Conservation (phyloP, 2,329 filamentous ascomycete species). For the Pseudogymnoascus sp. region DNA sequence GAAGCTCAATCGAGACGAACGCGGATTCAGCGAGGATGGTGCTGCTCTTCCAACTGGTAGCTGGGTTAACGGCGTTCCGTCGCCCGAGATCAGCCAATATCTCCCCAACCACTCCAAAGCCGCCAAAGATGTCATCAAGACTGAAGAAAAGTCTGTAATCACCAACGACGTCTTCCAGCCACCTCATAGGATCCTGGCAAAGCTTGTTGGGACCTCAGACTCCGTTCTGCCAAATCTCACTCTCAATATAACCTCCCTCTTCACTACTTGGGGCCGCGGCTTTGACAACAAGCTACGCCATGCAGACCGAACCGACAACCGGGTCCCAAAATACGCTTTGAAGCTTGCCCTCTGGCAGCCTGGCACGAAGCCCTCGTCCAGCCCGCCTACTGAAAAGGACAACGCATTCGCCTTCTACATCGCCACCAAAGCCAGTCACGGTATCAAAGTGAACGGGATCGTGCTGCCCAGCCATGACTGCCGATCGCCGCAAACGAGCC, state of each 20-base stretch:
- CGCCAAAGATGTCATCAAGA: background rate
- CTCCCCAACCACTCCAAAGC: background rate
- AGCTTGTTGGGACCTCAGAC: slow-evolving; percentile 55
- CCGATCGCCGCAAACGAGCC: slow-evolving; percentile 43
- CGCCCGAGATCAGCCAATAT: background rate
- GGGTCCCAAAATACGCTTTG: slow-evolving; percentile 75
- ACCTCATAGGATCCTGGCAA: slow-evolving; percentile 48
- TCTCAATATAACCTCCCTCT: slow-evolving; percentile 56
- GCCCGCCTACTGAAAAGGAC: slow-evolving; percentile 39
- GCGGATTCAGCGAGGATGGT: slow-evolving; percentile 18
- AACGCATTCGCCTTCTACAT: slow-evolving; percentile 54
- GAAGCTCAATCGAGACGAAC: slow-evolving; percentile 26
- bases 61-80: slow-evolving; percentile 6
- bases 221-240: slow-evolving; percentile 58
- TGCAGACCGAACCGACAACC: slow-evolving; percentile 52
- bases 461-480: slow-evolving; percentile 50
- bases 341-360: slow-evolving; percentile 68
- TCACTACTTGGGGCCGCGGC: slow-evolving; percentile 72
- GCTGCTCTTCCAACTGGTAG: background rate
- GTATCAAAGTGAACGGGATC: slow-evolving; percentile 71
- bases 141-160: background rate
- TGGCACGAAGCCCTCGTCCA: slow-evolving; percentile 54
- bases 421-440: slow-evolving; percentile 68
- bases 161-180: slow-evolving; percentile 21
- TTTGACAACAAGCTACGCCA: slow-evolving; percentile 62